Percentiles rank a stretch among this genome's conserved stretches.
These are phyloP conservation scores for Leccinum solheimii DNA, from an alignment of 1,284 basidiomycete genomes.

Conservation along the genomic window DNA sequence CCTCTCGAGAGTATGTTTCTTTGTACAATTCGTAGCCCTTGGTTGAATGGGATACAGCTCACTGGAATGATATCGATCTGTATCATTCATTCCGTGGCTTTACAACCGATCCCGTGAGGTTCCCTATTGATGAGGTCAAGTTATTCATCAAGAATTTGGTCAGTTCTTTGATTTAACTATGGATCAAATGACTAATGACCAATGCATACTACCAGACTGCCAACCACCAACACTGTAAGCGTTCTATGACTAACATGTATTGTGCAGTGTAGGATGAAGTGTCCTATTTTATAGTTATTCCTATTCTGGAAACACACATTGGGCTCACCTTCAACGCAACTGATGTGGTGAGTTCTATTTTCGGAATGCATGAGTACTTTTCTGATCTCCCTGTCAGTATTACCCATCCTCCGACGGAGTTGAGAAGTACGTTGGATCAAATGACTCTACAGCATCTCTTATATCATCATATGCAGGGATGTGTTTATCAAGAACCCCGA, in stretches of 20 bases:
- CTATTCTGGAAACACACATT: conserved; percentile 43
- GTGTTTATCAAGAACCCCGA: conserved; percentile 69
- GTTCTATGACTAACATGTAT: neutral
- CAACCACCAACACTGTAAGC: conserved; percentile 45
- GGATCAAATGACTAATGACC: conserved; percentile 32
- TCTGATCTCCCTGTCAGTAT: conserved; percentile 37
- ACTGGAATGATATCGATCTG: conserved; percentile 67
- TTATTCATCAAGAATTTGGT: conserved; percentile 53
- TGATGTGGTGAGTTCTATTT: conserved; percentile 38
- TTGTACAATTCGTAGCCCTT: neutral
- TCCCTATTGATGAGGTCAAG: conserved; percentile 58
- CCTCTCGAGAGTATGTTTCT: conserved; percentile 57
- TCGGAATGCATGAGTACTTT: neutral
- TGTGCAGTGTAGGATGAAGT: neutral
- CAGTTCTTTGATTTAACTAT: conserved; percentile 27
- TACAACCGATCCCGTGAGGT: conserved; percentile 65
- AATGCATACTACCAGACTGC: conserved; percentile 33
- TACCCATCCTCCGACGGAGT: conserved; percentile 46
- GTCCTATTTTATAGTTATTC: conserved; percentile 38
- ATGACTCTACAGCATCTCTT: conserved; percentile 24
- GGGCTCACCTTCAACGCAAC: conserved; percentile 41
- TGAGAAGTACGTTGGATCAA: conserved; percentile 36
- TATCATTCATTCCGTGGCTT: conserved; percentile 69
- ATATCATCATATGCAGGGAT: conserved; percentile 42
- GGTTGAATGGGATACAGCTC: conserved; percentile 3